Base-by-base conservation (phyloP, 169 alveolate species). In the Babesia gibsoni region DNA sequence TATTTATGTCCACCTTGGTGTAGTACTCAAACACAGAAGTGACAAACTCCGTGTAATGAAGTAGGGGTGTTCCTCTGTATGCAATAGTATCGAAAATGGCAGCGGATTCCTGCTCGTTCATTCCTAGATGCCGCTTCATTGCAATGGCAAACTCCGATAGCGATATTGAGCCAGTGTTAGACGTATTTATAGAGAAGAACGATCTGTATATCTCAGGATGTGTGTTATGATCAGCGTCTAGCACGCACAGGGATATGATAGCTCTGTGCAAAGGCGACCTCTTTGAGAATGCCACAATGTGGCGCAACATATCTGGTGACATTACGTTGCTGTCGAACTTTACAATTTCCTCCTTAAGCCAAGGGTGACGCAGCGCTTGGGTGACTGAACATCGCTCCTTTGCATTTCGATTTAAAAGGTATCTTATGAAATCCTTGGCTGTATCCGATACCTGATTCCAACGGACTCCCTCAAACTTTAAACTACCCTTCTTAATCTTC, bases 401-500 rank as follows among this genome's bases (percentile, higher is more conserved):
- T 22, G 77, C 73, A 63, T 78, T 50, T 18, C 87, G 30, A 42
- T 78, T 78, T 32, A 78, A 70, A 18, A 78, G 48, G 46, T 43
- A 58, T 23, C 52, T 56, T 3, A 78, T 78, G 46, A 78, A 78
- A 30, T 78, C 87, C 46, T 67, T 78, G 20, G 74, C 87, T 56
- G 27, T 22, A n/a, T 68, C 68, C 3, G 83, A 63, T 6, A 78
- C 73, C 41, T 50, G 32, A 37, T 25, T 46, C 87, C 87, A 78
- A 18, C 87, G 43, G 16, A 46, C 70, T 1, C 87, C 87, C 20
- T 66, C 82, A 46, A 78, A 78, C 36, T 56, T 49, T 32, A 78
- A 57, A 20, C 22, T 25, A 36, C 77, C 87, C 77, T 49, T 67
- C 50, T 78, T 78, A n/a, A 88, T 79, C 82, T 78, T 88, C 54